phyloP scores from a whole-genome alignment of 2,329 filamentous ascomycete genomes.

The Dothideomycetes sp. region DNA sequence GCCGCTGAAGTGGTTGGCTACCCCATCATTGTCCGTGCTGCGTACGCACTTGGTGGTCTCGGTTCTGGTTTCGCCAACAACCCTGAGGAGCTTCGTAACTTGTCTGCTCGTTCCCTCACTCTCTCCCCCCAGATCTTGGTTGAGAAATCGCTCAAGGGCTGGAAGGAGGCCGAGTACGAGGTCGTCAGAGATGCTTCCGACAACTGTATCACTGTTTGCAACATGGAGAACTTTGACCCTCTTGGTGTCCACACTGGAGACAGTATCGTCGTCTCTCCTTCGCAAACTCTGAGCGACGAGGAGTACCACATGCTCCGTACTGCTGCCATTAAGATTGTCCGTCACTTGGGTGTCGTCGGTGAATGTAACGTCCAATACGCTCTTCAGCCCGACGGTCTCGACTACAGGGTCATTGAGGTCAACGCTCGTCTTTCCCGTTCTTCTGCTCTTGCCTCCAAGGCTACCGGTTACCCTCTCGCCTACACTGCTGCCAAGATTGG shows the following conservation, averaged over 20 bases:
- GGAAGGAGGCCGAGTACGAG: slow-evolving; percentile 99
- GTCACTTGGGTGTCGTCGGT: slow-evolving; percentile 91
- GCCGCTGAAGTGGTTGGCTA: slow-evolving; percentile 84
- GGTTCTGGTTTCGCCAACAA: slow-evolving; percentile 95
- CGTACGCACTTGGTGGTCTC: slow-evolving; percentile 90
- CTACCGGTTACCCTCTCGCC: slow-evolving; percentile 91
- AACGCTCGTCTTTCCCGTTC: slow-evolving; percentile 97
- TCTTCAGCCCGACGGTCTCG: slow-evolving; percentile 87
- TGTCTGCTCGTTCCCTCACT: slow-evolving; percentile 85
- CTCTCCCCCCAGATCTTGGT: slow-evolving; percentile 93
- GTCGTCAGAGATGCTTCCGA: slow-evolving; percentile 93
- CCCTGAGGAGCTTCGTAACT: slow-evolving; percentile 82
- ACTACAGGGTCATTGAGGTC: slow-evolving; percentile 98
- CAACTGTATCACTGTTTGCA: slow-evolving; percentile 99
- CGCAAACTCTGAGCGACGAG: slow-evolving; percentile 93
- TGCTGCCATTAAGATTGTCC: slow-evolving; percentile 95
- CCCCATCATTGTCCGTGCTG: slow-evolving; percentile 94
- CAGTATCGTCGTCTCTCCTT: slow-evolving; percentile 94
- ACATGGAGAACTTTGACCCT: slow-evolving; percentile 98
- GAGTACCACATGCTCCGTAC: slow-evolving; percentile 99
- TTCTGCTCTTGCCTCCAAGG: slow-evolving; percentile 93
- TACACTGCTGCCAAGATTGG: slow-evolving; percentile 98
- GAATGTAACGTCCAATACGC: slow-evolving; percentile 99
- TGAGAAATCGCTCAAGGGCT: slow-evolving; percentile 97
- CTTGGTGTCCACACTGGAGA: slow-evolving; percentile 97